Evolutionary conservation across 495 filamentous ascomycete genomes (phyloP).

Genomic region (Stereocaulon alpinum): DNA sequence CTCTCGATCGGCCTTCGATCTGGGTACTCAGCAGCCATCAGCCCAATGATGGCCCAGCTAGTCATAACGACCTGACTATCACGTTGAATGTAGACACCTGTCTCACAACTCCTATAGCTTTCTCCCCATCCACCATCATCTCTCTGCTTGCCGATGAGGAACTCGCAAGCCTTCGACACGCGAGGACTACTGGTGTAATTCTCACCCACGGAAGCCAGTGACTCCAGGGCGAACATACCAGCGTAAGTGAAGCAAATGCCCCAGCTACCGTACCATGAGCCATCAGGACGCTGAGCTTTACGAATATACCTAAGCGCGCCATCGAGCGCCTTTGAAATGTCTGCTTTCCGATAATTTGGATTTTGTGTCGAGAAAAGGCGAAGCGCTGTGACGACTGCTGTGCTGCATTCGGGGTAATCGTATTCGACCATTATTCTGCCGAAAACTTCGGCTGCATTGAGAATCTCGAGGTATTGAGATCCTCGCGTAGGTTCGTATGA

Average conservation of each 20-base stretch:
- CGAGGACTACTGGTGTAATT: constrained; percentile 61
- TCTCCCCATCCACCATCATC: constrained; percentile 96
- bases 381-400: constrained; percentile 83
- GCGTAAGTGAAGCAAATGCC: constrained; percentile 97
- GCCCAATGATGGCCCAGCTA: constrained; percentile 74
- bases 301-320: constrained; percentile 74
- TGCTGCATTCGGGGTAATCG: constrained; percentile 95
- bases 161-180: constrained; percentile 68
- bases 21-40: constrained; percentile 80
- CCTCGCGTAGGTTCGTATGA: constrained; percentile 81
- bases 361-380: constrained; percentile 68
- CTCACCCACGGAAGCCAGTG: constrained; percentile 71
- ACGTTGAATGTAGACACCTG: constrained; percentile 51
- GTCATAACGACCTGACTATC: constrained; percentile 84
- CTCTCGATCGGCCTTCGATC: constrained; percentile 59
- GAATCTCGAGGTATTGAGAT: constrained; percentile 62
- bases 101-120: constrained; percentile 66
- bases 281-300: constrained; percentile 64
- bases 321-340: constrained; percentile 61
- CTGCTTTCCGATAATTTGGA: constrained; percentile 64
- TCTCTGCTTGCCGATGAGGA: constrained; percentile 71
- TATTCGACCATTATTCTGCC: constrained; percentile 97
- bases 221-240: constrained; percentile 87
- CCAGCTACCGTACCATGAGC: constrained; percentile 95
- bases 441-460: constrained; percentile 96